Conservation (phyloP, 2,329 filamentous ascomycete genomes). For the Talaromyces albobiverticillius region DNA sequence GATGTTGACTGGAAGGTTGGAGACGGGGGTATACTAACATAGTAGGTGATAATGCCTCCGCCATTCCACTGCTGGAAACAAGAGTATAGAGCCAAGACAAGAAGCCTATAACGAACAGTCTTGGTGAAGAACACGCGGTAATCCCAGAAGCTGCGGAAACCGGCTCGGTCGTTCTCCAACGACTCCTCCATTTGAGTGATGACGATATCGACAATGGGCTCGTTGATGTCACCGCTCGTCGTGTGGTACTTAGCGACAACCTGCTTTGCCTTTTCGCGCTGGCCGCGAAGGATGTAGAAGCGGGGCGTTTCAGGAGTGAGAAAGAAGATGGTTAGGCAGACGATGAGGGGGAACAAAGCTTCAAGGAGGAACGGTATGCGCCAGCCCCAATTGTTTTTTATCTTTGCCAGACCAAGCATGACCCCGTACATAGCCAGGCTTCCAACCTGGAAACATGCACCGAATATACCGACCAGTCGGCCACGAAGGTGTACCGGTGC, state of each 20-base stretch:
- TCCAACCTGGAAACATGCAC: slow-evolving; percentile 47
- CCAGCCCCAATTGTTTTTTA: slow-evolving; percentile 39
- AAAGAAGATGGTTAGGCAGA: slow-evolving; percentile 43
- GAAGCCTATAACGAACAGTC: slow-evolving; percentile 41
- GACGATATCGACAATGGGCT: slow-evolving; percentile 43
- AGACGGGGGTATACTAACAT: slow-evolving; percentile 25
- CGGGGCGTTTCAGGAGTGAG: slow-evolving; percentile 38
- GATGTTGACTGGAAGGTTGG: not conserved
- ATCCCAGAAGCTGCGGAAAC: slow-evolving; percentile 43
- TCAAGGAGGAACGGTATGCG: slow-evolving; percentile 45
- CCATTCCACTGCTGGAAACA: slow-evolving; percentile 50
- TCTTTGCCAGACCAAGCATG: slow-evolving; percentile 42
- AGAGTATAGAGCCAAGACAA: slow-evolving; percentile 47
- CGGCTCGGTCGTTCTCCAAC: slow-evolving; percentile 36
- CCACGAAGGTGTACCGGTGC: slow-evolving; percentile 35
- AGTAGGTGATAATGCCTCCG: slow-evolving; percentile 46
- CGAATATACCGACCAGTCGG: slow-evolving; percentile 48
- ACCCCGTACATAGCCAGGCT: slow-evolving; percentile 42
- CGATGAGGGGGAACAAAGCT: slow-evolving; percentile 46
- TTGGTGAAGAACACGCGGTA: slow-evolving; percentile 48
- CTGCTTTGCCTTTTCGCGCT: slow-evolving; percentile 31
- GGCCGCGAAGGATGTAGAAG: slow-evolving; percentile 34
- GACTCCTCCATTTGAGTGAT: slow-evolving; percentile 46
- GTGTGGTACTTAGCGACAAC: slow-evolving; percentile 43
- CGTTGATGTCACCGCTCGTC: slow-evolving; percentile 36